Percentiles rank a stretch among this genome's conserved stretches.
Conservation (phyloP, 2,329 filamentous ascomycete species). For the Alternaria sp. region DNA sequence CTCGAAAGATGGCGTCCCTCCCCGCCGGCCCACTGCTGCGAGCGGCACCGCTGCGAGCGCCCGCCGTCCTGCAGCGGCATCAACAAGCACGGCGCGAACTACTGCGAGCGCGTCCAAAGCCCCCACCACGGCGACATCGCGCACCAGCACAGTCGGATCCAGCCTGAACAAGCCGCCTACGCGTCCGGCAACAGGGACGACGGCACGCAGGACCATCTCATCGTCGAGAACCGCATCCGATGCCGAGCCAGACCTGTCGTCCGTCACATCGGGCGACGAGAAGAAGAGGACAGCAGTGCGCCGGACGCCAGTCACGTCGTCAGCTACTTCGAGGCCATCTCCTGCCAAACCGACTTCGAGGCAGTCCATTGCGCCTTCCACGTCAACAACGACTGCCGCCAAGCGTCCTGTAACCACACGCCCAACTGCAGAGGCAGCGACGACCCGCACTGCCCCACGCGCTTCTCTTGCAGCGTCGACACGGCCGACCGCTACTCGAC, state of each 20-base stretch:
- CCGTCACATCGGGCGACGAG: slow-evolving; percentile 46
- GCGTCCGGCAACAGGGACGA: slow-evolving; percentile 37
- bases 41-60: slow-evolving; percentile 21
- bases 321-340: slow-evolving; percentile 17
- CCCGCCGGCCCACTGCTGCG: slow-evolving; percentile 34
- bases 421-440: slow-evolving; percentile 28
- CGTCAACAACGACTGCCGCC: slow-evolving; percentile 23
- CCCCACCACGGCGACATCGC: slow-evolving; percentile 29
- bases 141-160: slow-evolving; percentile 33
- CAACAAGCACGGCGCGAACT: slow-evolving; percentile 26
- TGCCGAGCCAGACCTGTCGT: slow-evolving; percentile 42
- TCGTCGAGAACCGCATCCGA: slow-evolving; percentile 32
- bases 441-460: slow-evolving; percentile 35
- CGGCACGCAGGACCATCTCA: slow-evolving; percentile 29
- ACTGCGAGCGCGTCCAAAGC: slow-evolving; percentile 37
- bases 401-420: slow-evolving; percentile 41
- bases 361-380: slow-evolving; percentile 22
- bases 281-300: slow-evolving; percentile 41
- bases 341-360: slow-evolving; percentile 5
- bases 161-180: slow-evolving; percentile 47
- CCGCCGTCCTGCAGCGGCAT: slow-evolving; percentile 31
- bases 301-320: slow-evolving; percentile 28
- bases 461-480: slow-evolving; percentile 36
- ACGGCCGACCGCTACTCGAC: slow-evolving; percentile 31
- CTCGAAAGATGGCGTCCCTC: slow-evolving; percentile 36